Base-by-base conservation (phyloP, 305 asterid species). In the Ajuga reptans region DNA sequence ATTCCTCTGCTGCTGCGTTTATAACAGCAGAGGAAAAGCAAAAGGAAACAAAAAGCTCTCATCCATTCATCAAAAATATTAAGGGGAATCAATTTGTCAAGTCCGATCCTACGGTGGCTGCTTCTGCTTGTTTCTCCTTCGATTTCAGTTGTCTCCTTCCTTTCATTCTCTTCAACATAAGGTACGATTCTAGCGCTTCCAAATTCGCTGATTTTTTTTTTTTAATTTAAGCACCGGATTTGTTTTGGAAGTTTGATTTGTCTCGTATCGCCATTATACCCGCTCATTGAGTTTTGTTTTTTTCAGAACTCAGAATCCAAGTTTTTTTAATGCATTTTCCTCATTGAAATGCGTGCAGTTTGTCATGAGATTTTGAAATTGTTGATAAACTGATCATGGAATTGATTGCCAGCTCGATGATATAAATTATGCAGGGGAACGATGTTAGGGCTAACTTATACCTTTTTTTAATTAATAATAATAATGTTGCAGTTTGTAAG, bases 1-100 rank as follows among this genome's bases (percentile, higher is more conserved):
- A 65, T 68, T 76, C 79, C 81, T 74, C 79, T 78, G 82, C 82
- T 68, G 41, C 33, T 67, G 59, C 46, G 9, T 31, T 1, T 43
- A 17, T 5, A 16, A 52, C 10, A 21, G 76, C 79, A 78, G 79
- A 78, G 79, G 77, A 52, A 21, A 21, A 62, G 16, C 15, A 64
- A 50, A 1, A 64, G 47, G 64, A 63, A 66, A 31, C 18, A 66
- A 14, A 36, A 7, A 21, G 27, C 27, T 0, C 2, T 21, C 27
- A 21, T 0, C 27, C 27, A 21, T 21, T 21, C 27, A 21, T 0
- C 27, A 21, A 21, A 21, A 21, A n/a, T n/a, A n/a, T n/a, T n/a
- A n/a, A n/a, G n/a, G n/a, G n/a, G n/a, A n/a, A n/a, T n/a, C n/a
- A n/a, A n/a, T n/a, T n/a, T n/a, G n/a, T n/a, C n/a, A n/a, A n/a